A percentile compares a stretch with the other conserved stretches of the same genome.
Conservation (phyloP, 2,329 filamentous ascomycete genomes). For the Colletotrichum orbiculare region DNA sequence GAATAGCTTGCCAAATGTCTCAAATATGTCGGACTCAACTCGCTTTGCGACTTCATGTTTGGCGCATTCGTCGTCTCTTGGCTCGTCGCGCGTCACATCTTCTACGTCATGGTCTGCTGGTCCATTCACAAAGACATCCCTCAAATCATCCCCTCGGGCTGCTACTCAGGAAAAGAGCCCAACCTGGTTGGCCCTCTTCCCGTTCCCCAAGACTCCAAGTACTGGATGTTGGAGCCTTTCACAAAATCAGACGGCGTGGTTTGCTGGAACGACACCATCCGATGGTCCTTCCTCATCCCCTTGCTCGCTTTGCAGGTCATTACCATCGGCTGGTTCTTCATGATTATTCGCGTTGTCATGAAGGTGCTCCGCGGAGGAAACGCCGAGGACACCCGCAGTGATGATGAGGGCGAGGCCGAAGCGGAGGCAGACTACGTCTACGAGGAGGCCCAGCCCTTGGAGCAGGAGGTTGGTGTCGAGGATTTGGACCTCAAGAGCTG, state of each 20-base stretch:
- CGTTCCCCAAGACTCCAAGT: constrained; percentile 61
- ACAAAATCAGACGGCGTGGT: constrained; percentile 76
- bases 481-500: constrained; percentile 73
- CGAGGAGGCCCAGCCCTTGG: constrained; percentile 67
- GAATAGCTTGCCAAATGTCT: constrained; percentile 88
- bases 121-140: constrained; percentile 79
- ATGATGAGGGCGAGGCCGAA: constrained; percentile 81
- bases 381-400: constrained; percentile 88
- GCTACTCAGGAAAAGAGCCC: constrained; percentile 72
- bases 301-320: constrained; percentile 84
- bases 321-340: constrained; percentile 87
- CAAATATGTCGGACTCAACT: constrained; percentile 85
- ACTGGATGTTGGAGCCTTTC: constrained; percentile 80
- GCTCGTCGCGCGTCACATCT: constrained; percentile 84
- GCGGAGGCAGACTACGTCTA: constrained; percentile 70
- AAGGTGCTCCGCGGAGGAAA: constrained; percentile 80
- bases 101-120: constrained; percentile 84
- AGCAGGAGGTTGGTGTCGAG: constrained; percentile 82
- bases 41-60: constrained; percentile 83
- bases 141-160: constrained; percentile 72
- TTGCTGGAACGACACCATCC: constrained; percentile 82
- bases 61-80: constrained; percentile 87
- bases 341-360: constrained; percentile 86
- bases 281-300: constrained; percentile 80
- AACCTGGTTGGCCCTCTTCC: constrained; percentile 65